Conservation (phyloP, 2,329 filamentous ascomycete genomes). For the Trichoderma semiorbis region DNA sequence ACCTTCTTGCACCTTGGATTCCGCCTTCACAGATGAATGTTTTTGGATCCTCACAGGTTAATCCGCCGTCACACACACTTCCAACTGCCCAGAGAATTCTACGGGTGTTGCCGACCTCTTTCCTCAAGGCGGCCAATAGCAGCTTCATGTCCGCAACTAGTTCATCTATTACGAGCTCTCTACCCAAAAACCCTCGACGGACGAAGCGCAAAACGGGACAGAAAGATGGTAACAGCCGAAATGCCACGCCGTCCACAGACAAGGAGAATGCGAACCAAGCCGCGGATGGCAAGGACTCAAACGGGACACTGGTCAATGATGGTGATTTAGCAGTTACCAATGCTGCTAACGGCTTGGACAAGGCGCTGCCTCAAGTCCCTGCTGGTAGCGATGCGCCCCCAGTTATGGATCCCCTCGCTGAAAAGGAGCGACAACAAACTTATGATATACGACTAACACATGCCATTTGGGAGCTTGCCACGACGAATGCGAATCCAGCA, state of each 20-base stretch:
- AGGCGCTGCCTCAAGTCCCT: slow-evolving; percentile 35
- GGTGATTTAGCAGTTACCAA: slow-evolving; percentile 24
- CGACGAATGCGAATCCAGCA: slow-evolving; percentile 86
- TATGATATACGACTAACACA: slow-evolving; percentile 88
- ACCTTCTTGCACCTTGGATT: slow-evolving; percentile 94
- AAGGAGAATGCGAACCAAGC: slow-evolving; percentile 46
- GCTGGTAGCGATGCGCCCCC: slow-evolving; percentile 40
- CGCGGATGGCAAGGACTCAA: slow-evolving; percentile 26
- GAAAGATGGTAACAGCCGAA: slow-evolving; percentile 36
- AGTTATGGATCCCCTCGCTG: slow-evolving; percentile 55
- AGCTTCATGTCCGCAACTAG: slow-evolving; percentile 92
- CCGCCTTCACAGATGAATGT: slow-evolving; percentile 89
- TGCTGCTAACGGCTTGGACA: slow-evolving; percentile 49
- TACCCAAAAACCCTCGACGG: slow-evolving; percentile 63
- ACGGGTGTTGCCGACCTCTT: slow-evolving; percentile 80
- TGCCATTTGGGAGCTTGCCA: slow-evolving; percentile 91
- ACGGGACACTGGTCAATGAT: slow-evolving; percentile 24
- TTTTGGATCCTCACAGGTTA: slow-evolving; percentile 67
- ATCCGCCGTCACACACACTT: slow-evolving; percentile 78
- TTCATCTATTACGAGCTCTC: slow-evolving; percentile 74
- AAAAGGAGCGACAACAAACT: slow-evolving; percentile 67
- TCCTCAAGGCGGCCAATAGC: slow-evolving; percentile 91
- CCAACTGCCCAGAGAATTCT: slow-evolving; percentile 90
- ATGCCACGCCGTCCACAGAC: slow-evolving; percentile 40
- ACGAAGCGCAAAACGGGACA: slow-evolving; percentile 55